Conservation (phyloP, 306 rosid genomes). For the Castanospermum australe region DNA sequence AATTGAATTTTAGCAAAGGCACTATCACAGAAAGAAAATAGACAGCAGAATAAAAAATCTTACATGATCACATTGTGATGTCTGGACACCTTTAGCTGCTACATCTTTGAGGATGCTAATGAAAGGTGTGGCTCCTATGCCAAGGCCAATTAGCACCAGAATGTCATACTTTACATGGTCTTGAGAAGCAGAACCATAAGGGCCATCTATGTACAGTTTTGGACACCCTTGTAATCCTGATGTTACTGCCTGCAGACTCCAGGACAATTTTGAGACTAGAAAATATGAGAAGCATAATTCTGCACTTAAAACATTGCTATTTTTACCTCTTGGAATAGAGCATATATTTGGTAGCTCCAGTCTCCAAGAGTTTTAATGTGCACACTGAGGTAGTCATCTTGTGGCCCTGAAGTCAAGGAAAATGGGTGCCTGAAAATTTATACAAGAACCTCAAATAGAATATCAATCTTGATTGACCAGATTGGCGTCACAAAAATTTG, state of each 20-base stretch:
- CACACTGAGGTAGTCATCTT: conserved; percentile 76
- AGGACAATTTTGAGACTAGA: conserved; percentile 2
- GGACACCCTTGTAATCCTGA: conserved; percentile 51
- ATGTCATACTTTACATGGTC: conserved; percentile 82
- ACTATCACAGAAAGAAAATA: not conserved
- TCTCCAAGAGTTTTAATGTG: conserved; percentile 87
- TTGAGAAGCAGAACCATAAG: conserved; percentile 86
- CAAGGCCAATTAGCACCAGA: conserved; percentile 76
- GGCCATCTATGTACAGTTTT: conserved; percentile 81
- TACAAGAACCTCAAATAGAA: conserved; percentile 22
- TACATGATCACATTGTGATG: conserved; percentile 38
- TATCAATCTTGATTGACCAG: not conserved
- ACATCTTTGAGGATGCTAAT: conserved; percentile 86
- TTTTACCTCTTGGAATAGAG: conserved; percentile 76
- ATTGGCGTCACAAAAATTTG: not conserved
- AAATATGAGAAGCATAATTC: not conserved
- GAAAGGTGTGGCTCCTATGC: conserved; percentile 94
- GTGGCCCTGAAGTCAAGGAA: conserved; percentile 88
- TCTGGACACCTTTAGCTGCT: conserved; percentile 35
- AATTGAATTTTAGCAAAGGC: conserved; percentile 16
- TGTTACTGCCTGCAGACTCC: conserved; percentile 45
- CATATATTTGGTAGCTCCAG: conserved; percentile 77
- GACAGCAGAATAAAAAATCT: conserved; percentile 9
- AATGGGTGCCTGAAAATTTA: conserved; percentile 84
- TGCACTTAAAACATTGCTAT: not conserved